These are phyloP conservation scores for Coriaria nepalensis DNA, from an alignment of 306 rosid species.

Conservation along the genomic window DNA sequence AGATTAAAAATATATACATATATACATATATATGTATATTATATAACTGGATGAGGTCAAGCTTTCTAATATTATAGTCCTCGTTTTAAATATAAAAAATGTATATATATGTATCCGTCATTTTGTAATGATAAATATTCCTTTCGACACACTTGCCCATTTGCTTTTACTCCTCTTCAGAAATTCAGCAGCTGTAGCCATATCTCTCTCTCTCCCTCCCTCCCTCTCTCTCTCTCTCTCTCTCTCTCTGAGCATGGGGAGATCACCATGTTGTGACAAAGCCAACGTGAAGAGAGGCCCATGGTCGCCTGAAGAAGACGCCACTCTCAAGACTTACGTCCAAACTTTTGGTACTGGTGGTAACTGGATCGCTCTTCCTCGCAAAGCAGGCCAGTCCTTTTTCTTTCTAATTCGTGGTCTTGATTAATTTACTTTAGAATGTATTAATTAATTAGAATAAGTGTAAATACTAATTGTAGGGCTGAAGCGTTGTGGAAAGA, in stretches of 20 bases:
- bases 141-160: no score
- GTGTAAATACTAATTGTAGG: constrained; percentile 6
- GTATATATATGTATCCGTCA: no score
- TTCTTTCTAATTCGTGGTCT: not conserved
- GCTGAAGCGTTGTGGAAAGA: constrained; percentile 40
- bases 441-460: not conserved
- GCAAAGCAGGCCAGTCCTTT: constrained; percentile 42
- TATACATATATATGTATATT: no score
- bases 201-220: no score
- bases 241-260: constrained; percentile 37
- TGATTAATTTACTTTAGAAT: not conserved
- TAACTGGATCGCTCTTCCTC: constrained; percentile 52
- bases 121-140: no score
- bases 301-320: constrained; percentile 80
- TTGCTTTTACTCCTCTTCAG: no score
- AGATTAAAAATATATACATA: no score
- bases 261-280: constrained; percentile 80
- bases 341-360: constrained; percentile 34
- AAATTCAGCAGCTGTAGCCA: no score
- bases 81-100: no score
- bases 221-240: not conserved
- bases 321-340: constrained; percentile 38
- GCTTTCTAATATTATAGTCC: no score
- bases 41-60: no score
- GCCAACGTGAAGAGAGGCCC: constrained; percentile 62